Base-by-base conservation (phyloP, 2,329 filamentous ascomycete genomes). In the Ascochyta rabiei region DNA sequence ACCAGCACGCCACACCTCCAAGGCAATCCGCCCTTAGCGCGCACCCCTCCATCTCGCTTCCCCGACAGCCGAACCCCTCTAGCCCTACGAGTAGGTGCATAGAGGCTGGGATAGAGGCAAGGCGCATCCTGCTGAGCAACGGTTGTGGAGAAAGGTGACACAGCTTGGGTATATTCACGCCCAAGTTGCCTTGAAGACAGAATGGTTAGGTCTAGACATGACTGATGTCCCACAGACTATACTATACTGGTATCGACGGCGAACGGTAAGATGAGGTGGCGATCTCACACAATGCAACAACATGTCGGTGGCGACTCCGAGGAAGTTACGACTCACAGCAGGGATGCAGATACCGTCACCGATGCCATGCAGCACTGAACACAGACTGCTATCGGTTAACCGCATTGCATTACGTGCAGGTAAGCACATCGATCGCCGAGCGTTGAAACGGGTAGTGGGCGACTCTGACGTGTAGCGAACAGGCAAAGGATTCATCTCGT, bases 361-460 rank as follows among this genome's bases (percentile, higher is more conserved):
- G 26, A 39, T 42, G 31, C 52, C 18, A 21, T 21, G 38, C 35
- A 37, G 19, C 16, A 26, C 46, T 21, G 23, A 21, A 30, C 41
- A 33, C 37, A 30, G 30, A 10, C 46, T 33, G 37, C 24, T 46
- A 46, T 46, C 3, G 46, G 46, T 35, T 42, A 18, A 15, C 9
- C 46, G 46, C 41, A 47, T 46, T 39, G 16, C 46, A 50, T 50
- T 55, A 42, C 46, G 41, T 50, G 52, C 52, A 50, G 47, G 46
- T 46, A 55, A 50, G 52, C 52, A 34, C 39, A 21, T 30, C 24
- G 46, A 55, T 55, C 52, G 47, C 46, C 45, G 16, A 46, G 33
- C 41, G 16, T 55, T 46, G 41, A 49, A 49, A 41, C 46, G 41
- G 42, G 42, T 34, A 13, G 51, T 35, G 19, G 33, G 37, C 46